Evolutionary conservation across 495 filamentous ascomycete species (phyloP), one percentile per base, ranked within the genome.

Genomic region (Trichocladium antarcticum): DNA sequence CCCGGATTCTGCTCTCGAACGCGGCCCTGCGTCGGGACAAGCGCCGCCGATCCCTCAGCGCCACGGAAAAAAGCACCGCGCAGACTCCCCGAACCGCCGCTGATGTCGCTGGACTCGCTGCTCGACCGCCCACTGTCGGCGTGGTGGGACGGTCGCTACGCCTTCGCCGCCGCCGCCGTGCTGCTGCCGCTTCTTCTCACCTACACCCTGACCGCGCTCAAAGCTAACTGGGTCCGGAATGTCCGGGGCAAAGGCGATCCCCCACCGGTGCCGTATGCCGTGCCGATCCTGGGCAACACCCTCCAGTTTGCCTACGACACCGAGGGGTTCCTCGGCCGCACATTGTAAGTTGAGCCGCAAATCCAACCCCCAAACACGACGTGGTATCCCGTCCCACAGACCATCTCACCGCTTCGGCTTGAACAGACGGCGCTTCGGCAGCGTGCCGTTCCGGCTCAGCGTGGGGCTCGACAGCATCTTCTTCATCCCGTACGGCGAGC

Each of bases 211-310:
- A 57, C 46, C 10, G 40, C 11, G 12, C 6, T 53, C 12, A 32
- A 15, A 14, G 50, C 50, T 7, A 6, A 28, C 11, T 38, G 40
- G 49, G 12, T 14, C 45, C 35, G 21, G 27, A 32, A 29, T 36
- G 12, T 21, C 5, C 19, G 41, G 29, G 19, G 42, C 22, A 34
- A 41, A 10, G 47, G 22, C 39, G 16, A 48, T 12, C 59, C 61
- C 2, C 59, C 59, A 6, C 15, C 45, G 35, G 51, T 45, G 9
- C 61, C 61, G 10, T 64, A 62, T 36, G 36, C 43, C 10, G 37
- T 64, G 22, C 61, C 61, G 7, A 5, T 51, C 19, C 6, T 62
- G 15, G 59, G 50, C 1, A 49, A 60, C 45, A 50, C 50, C 16
- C 5, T 62, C 37, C 34, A 43, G 20, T 62, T 64, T 15, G 48